Evolutionary conservation across 2,329 filamentous ascomycete genomes (phyloP), one percentile per base, ranked within the genome.

Genomic region (Penicillium sp.): DNA sequence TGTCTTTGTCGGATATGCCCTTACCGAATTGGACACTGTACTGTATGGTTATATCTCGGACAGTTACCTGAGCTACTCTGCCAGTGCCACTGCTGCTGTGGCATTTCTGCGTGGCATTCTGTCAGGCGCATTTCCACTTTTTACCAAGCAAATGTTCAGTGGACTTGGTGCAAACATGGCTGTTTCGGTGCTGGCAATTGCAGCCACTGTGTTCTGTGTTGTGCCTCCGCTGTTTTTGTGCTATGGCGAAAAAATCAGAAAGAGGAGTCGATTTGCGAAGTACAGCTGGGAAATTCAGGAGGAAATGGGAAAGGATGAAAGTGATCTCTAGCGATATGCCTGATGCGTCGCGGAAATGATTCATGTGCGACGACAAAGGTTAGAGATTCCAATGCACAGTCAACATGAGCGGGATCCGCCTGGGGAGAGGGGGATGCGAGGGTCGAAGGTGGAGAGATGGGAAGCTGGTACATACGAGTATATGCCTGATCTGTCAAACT

Each of bases 11-110:
- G 76, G 76, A 0, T 78, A 73, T 56, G 72, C 72, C 0, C 55
- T 73, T 25, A 76, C 75, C 12, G 76, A 78, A 48, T 67, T 76
- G 38, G 69, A 70, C 13, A 68, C 61, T 4, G 61, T 68, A 4
- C 55, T 76, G 0, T 64, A 66, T 1, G 72, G 70, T 1, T 76
- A 76, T 42, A 59, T 76, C 8, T 65, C 72, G 0, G 74, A 76
- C 53, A 68, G 67, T 24, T 76, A 75, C 47, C 60, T 69, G 13
- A 67, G 65, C 11, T 74, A 73, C 42, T 69, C 73, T 1, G 70
- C 72, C 0, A 74, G 71, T 39, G 74, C 69, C 1, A 70, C 70
- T 26, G 73, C 73, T 1, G 66, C 71, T 0, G 57, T 75, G 42
- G 64, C 66, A 1, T 66, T 75, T 13, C 38, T 74, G 2, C 60